Evolutionary conservation across 257 asterid species (phyloP), one percentile per base, ranked within the genome.

Genomic region (Petunia secreta): DNA sequence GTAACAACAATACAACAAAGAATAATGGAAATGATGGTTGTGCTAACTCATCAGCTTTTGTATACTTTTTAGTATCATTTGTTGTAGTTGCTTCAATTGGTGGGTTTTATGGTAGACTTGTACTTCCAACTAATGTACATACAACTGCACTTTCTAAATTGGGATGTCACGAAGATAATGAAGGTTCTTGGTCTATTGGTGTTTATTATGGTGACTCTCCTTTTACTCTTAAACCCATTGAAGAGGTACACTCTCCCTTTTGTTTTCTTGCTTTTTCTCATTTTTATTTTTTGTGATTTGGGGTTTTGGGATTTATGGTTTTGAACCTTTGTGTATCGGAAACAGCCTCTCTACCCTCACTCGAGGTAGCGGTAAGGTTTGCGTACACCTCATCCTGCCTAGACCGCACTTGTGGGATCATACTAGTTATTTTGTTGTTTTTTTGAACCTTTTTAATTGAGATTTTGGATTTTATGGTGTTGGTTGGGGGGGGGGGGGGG

Each of bases 121-220:
- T 94, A 88, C 80, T 94, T 75, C 38, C 93, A 65, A 86, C 95
- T 44, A 87, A 89, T 84, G 95, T 86, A 85, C 95, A 89, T 82
- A n/a, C 84, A 75, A 88, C 25, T 25, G 25, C 86, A 80, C 80
- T 90, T 77, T 86, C 88, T 80, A 55, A 83, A 60, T 41, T 82
- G 48, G 99, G 98, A 0, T 96, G 98, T 73, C 83, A 71, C 38
- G 91, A 89, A 44, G 99, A 96, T 84, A 88, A 85, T 79, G 99
- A 94, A 84, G 99, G 99, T 25, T 92, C 98, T 0, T 96, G 99
- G 99, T 86, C 98, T 48, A 57, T 96, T 52, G 99, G 99, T 55
- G 88, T 94, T 83, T 94, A 85, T 89, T 90, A 89, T 75, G 99
- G 99, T 7, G 93, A 94, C 68, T 94, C 98, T 15, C 99, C 99